phyloP scores from a whole-genome alignment of 148 eudicot species.

The Chenopodium formosanum region DNA sequence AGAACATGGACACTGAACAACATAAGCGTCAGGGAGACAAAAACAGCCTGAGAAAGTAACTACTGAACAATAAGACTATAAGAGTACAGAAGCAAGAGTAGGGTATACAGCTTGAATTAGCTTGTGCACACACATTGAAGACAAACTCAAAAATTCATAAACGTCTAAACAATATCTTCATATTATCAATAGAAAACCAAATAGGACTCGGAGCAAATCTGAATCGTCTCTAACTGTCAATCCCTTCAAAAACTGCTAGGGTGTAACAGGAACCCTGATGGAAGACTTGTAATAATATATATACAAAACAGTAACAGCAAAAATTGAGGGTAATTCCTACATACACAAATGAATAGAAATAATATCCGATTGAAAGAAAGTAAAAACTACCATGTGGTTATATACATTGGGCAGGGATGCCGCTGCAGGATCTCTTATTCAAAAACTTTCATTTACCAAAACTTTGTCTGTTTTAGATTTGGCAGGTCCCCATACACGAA shows the following conservation, averaged over 20 bases:
- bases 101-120: no score
- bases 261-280: background rate
- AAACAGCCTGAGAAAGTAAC: background rate
- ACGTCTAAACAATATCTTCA: background rate
- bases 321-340: conserved; percentile 22
- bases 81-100: no score
- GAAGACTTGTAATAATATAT: conserved; percentile 6
- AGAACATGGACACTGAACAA: background rate
- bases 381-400: background rate
- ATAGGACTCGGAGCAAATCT: background rate
- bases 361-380: background rate
- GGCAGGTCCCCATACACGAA: conserved; percentile 87
- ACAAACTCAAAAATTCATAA: background rate
- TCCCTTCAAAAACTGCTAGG: background rate
- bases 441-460: conserved; percentile 7
- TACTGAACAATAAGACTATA: background rate
- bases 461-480: conserved; percentile 16
- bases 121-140: background rate
- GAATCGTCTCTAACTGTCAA: background rate
- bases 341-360: background rate
- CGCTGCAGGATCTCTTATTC: conserved; percentile 1
- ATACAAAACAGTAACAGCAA: conserved; percentile 23
- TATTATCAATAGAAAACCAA: background rate
- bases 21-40: background rate
- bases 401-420: conserved; percentile 19